Evolutionary conservation across 345 rosid genomes (phyloP).

Genomic region (Fremontodendron californicum): DNA sequence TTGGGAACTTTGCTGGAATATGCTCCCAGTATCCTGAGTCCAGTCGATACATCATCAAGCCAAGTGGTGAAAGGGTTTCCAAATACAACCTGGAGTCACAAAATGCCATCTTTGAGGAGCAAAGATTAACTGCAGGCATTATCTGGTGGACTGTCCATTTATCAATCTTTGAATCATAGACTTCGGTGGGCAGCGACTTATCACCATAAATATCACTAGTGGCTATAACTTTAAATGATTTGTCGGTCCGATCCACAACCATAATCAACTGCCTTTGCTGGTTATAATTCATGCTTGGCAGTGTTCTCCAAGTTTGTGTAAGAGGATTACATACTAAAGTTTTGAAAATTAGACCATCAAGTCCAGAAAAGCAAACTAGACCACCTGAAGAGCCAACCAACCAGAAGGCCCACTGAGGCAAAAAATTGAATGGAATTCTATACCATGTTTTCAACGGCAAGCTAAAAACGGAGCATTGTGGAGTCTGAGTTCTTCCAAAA

Average conservation of each 20-base stretch:
- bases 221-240: constrained; percentile 83
- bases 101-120: constrained; percentile 91
- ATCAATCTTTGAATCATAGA: constrained; percentile 71
- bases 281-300: constrained; percentile 80
- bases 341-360: constrained; percentile 72
- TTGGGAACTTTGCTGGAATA: constrained; percentile 89
- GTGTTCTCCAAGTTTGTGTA: constrained; percentile 74
- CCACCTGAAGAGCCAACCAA: constrained; percentile 89
- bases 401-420: constrained; percentile 95
- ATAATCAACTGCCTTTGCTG: constrained; percentile 82
- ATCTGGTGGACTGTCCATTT: constrained; percentile 75
- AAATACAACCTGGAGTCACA: no score
- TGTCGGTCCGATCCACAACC: constrained; percentile 73
- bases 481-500: constrained; percentile 82
- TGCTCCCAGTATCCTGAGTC: no score
- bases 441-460: constrained; percentile 88
- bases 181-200: constrained; percentile 87
- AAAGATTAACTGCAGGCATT: constrained; percentile 91
- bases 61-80: constrained; percentile 92
- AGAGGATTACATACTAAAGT: constrained; percentile 85
- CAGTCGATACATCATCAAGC: constrained; percentile 82
- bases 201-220: constrained; percentile 85
- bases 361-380: constrained; percentile 88
- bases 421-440: constrained; percentile 71
- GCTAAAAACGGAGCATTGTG: constrained; percentile 86